These are phyloP conservation scores for Tricharina praecox DNA, from an alignment of 495 filamentous ascomycete genomes.

Conservation along the genomic window DNA sequence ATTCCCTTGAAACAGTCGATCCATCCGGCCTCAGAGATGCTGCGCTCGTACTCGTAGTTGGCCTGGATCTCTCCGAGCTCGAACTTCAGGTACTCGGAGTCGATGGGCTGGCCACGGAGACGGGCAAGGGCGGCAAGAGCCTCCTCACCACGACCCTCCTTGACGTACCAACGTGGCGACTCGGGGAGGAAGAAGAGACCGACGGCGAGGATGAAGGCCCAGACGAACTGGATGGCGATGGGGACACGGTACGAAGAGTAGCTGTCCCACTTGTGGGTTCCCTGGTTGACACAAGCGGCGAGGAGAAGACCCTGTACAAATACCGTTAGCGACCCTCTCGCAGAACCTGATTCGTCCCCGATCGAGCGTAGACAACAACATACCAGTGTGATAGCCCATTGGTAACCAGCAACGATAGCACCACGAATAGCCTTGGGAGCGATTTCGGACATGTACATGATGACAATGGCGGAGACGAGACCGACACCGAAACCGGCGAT, in stretches of 20 bases:
- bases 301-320: conserved; percentile 44
- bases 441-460: conserved; percentile 65
- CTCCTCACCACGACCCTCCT: conserved; percentile 32
- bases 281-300: conserved; percentile 63
- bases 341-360: too few relatives aligned
- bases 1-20: conserved; percentile 49
- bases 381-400: conserved; percentile 64
- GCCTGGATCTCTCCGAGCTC: conserved; percentile 69
- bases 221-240: conserved; percentile 63
- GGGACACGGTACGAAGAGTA: conserved; percentile 66
- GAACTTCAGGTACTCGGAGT: conserved; percentile 43
- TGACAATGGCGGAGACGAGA: conserved; percentile 52
- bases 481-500: conserved; percentile 74
- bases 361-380: too few relatives aligned
- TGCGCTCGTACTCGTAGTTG: conserved; percentile 63
- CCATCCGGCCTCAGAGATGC: conserved; percentile 51
- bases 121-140: conserved; percentile 36
- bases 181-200: conserved; percentile 33
- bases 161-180: conserved; percentile 43
- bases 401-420: conserved; percentile 63
- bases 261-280: conserved; percentile 45
- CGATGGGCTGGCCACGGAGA: conserved; percentile 39
- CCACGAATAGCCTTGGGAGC: conserved; percentile 69
- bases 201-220: conserved; percentile 29
- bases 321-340: too few relatives aligned